A percentile compares a stretch with the other conserved stretches of the same genome.
Evolutionary conservation across 768 basidiomycete genomes (phyloP).

Genomic region (Favolaschia claudopus): DNA sequence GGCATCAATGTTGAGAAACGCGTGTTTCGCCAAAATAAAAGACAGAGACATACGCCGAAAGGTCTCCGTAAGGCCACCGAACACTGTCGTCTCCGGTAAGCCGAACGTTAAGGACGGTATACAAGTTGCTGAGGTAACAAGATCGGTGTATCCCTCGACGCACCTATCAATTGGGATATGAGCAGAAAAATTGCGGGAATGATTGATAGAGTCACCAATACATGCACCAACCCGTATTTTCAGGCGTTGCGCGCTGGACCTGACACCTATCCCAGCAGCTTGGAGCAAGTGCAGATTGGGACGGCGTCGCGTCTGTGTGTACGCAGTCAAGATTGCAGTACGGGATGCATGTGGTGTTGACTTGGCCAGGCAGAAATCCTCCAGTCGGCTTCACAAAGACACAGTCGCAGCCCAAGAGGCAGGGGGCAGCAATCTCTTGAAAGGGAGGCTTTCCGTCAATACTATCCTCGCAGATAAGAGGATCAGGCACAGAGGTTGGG

Average conservation of each 20-base stretch:
- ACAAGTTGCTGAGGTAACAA: neutral
- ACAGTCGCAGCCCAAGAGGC: neutral
- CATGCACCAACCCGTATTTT: neutral
- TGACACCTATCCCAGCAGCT: neutral
- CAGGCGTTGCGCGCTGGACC: neutral
- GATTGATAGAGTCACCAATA: too few species aligned
- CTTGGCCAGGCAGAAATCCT: neutral
- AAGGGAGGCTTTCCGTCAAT: neutral
- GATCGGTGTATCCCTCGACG: neutral
- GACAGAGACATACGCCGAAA: neutral
- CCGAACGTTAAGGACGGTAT: neutral
- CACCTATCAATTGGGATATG: too few species aligned
- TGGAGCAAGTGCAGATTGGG: neutral
- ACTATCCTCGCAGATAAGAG: neutral
- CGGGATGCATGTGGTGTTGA: neutral
- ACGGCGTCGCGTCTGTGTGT: neutral
- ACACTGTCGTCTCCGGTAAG: neutral
- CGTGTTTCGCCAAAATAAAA: neutral
- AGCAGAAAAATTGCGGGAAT: too few species aligned
- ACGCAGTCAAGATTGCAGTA: neutral
- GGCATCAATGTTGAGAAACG: too few species aligned
- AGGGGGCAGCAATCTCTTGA: neutral
- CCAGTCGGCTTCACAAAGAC: neutral
- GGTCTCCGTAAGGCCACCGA: neutral
- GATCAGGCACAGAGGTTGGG: neutral